Percentiles rank a stretch among this genome's conserved stretches.
Evolutionary conservation across 805 yeast species (phyloP).

Genomic region (Candida peoriensis): DNA sequence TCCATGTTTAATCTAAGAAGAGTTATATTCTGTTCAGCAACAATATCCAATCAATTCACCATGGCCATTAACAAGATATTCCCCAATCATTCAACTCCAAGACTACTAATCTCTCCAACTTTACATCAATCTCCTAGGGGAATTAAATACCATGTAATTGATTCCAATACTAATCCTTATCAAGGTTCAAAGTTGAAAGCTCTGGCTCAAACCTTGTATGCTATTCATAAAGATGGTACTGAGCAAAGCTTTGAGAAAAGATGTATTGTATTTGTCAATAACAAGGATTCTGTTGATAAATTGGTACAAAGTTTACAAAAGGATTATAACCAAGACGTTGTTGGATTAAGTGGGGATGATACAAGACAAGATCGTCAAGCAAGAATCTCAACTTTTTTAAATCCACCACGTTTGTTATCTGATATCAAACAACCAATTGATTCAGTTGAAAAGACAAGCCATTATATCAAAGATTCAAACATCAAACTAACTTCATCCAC

Average conservation of each 20-base stretch:
- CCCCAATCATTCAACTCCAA: conserved; percentile 53
- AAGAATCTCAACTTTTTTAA: conserved; percentile 58
- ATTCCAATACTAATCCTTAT: conserved; percentile 74
- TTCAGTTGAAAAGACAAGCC: conserved; percentile 11
- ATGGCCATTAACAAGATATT: conserved; percentile 53
- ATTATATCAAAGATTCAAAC: conserved; percentile 32
- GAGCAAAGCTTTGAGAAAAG: conserved; percentile 75
- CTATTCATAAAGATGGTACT: conserved; percentile 78
- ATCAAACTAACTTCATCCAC: conserved; percentile 17
- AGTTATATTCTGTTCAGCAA: conserved; percentile 80
- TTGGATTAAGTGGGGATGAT: conserved; percentile 65
- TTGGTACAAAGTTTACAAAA: conserved; percentile 49
- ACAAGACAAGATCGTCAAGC: conserved; percentile 51
- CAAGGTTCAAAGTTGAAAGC: conserved; percentile 81
- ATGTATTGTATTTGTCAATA: conserved; percentile 80
- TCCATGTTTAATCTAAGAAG: conserved; percentile 51
- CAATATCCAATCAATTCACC: conserved; percentile 77
- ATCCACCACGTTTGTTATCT: conserved; percentile 44
- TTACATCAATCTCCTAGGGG: conserved; percentile 80
- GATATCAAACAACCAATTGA: conserved; percentile 1
- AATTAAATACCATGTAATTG: conserved; percentile 67
- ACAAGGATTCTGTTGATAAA: conserved; percentile 54
- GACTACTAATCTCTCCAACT: conserved; percentile 61
- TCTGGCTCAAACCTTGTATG: conserved; percentile 81
- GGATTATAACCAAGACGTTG: conserved; percentile 52